These are phyloP conservation scores for Gnaphalium uliginosum DNA, from an alignment of 129 eudicot genomes.

Conservation along the genomic window DNA sequence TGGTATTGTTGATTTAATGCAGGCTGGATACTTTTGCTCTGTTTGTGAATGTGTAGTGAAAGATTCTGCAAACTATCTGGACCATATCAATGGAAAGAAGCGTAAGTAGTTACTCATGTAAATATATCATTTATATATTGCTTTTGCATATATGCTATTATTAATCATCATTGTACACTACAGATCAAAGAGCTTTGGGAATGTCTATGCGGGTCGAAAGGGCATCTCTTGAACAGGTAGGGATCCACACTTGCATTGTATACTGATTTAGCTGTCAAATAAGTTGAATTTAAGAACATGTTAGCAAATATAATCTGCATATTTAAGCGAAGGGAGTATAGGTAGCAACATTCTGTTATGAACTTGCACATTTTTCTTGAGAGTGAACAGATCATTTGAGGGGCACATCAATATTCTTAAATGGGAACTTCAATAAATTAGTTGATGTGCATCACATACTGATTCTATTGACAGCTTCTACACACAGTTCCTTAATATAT, in stretches of 20 bases:
- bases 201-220: conserved; percentile 98
- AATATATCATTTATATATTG: not conserved
- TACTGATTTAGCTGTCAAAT: not conserved
- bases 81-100: conserved; percentile 97
- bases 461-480: not conserved
- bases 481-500: too few species aligned
- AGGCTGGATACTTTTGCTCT: conserved; percentile 98
- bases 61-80: conserved; percentile 98
- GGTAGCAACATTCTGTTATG: not conserved
- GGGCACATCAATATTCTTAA: not conserved
- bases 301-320: not conserved
- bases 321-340: not conserved
- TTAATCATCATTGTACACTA: conserved; percentile 14
- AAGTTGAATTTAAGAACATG: not conserved
- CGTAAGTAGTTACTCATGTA: conserved; percentile 54
- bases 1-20: conserved; percentile 34
- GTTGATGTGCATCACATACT: not conserved
- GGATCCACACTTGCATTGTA: conserved; percentile 1
- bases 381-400: not conserved
- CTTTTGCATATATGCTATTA: not conserved
- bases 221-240: conserved; percentile 96
- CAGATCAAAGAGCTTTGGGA: conserved; percentile 99
- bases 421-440: conserved; percentile 4
- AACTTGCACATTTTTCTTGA: not conserved
- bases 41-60: conserved; percentile 99